These are phyloP conservation scores for Claviceps fusiformis DNA, from an alignment of 2,329 filamentous ascomycete genomes.

Conservation along the genomic window DNA sequence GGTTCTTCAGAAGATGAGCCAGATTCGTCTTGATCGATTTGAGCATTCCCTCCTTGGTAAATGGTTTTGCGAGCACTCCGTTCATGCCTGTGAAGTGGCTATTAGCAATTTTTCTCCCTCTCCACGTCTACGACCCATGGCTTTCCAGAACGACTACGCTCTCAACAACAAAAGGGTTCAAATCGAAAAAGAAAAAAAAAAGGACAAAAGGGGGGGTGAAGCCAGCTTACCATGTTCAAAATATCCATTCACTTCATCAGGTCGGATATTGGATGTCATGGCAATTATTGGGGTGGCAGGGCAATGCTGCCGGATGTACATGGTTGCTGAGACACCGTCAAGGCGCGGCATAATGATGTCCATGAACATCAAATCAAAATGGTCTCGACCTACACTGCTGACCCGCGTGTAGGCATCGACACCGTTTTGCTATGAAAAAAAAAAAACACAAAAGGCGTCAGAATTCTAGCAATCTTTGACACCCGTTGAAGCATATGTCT, in stretches of 20 bases:
- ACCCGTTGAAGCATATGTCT: not conserved
- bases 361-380: conserved; percentile 65
- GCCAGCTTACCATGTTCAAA: conserved; percentile 73
- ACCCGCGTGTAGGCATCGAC: conserved; percentile 85
- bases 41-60: conserved; percentile 76
- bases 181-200: not conserved
- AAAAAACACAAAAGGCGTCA: conserved; percentile 6
- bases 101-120: not conserved
- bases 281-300: conserved; percentile 79
- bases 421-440: conserved; percentile 44
- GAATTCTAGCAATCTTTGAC: not conserved
- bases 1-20: conserved; percentile 64
- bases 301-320: conserved; percentile 80
- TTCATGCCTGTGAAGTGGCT: conserved; percentile 64
- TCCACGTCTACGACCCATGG: not conserved
- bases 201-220: not conserved
- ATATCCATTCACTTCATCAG: conserved; percentile 93
- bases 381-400: conserved; percentile 29
- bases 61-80: conserved; percentile 91
- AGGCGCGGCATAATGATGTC: conserved; percentile 96
- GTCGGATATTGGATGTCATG: conserved; percentile 97
- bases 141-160: not conserved
- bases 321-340: conserved; percentile 87
- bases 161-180: not conserved
- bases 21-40: conserved; percentile 82